These are phyloP conservation scores for Amanita jacksonii DNA, from an alignment of 768 basidiomycete species.

Conservation along the genomic window DNA sequence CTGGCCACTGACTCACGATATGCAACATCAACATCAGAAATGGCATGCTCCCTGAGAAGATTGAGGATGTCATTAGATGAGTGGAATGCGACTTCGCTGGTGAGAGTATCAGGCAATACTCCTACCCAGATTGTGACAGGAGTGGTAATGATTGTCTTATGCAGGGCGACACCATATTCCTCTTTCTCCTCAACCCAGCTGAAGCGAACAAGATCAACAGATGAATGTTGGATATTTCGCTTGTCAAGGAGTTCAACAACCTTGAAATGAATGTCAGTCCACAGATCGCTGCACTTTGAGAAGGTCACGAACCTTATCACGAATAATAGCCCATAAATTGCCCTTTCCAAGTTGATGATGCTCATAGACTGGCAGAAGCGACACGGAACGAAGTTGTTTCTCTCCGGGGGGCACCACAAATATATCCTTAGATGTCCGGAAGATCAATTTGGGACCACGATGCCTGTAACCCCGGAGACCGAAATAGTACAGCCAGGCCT, in stretches of 20 bases:
- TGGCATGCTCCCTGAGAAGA: slow-evolving; percentile 21
- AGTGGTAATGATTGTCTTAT: slow-evolving; percentile 18
- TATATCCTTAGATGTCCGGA: slow-evolving; percentile 22
- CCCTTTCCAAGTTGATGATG: slow-evolving; percentile 20
- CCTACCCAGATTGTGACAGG: slow-evolving; percentile 32
- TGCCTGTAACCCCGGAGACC: slow-evolving; percentile 18
- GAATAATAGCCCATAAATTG: slow-evolving; percentile 22
- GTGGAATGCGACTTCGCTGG: slow-evolving; percentile 19
- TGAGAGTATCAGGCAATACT: slow-evolving; percentile 22
- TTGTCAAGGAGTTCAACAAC: slow-evolving; percentile 16
- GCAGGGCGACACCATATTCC: slow-evolving; percentile 14
- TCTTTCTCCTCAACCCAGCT: slow-evolving; percentile 3
- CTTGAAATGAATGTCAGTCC: slow-evolving; percentile 25
- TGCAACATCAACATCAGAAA: too few species aligned
- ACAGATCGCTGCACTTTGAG: slow-evolving; percentile 18
- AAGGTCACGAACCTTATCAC: slow-evolving; percentile 24
- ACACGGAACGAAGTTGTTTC: slow-evolving; percentile 19
- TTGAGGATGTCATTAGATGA: slow-evolving; percentile 21
- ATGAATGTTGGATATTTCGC: neutral
- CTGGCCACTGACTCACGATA: too few species aligned
- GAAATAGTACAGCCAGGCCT: slow-evolving; percentile 22
- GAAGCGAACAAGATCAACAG: slow-evolving; percentile 2
- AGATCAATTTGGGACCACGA: slow-evolving; percentile 27
- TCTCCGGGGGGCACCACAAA: slow-evolving; percentile 22
- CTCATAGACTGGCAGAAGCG: slow-evolving; percentile 19